Evolutionary conservation across 2,329 filamentous ascomycete genomes (phyloP), one percentile per base, ranked within the genome.

Genomic region (Cladorrhinum sp.): DNA sequence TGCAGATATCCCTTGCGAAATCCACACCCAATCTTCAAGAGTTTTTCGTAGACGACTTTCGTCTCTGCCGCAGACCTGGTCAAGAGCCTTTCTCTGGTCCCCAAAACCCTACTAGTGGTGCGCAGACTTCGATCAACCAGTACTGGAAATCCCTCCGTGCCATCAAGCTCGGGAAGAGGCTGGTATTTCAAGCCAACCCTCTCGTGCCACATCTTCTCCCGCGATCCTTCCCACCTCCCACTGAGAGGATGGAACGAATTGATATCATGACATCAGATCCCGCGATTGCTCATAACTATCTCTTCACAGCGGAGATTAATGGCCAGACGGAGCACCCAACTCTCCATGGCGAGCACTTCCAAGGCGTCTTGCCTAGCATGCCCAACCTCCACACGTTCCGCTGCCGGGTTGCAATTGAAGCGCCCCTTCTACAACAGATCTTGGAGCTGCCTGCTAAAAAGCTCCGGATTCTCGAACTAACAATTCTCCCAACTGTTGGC

Each of bases 331-430:
- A 23, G 13, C 27, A 27, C 16, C 20, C 52, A 8, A 4, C 50
- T 1, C 16, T 13, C 16, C 10, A 36, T 9, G 18, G 7, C 22
- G 6, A 13, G 18, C 24, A 8, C 50, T 49, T 4, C 12, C 48
- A 18, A 24, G 29, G 22, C 45, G 13, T 27, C 2, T 45, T n/a
- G 10, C 53, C 36, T 2, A 6, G 22, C 20, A 49, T 64, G 6
- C 58, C 63, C 18, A 51, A 60, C n/a, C 59, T 69, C 12, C 59
- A 65, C 32, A 53, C 62, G 20, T 69, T 69, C 32, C 64, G 66
- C 16, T 67, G 59, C 55, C 25, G 51, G 10, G 10, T 29, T 22
- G 16, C 48, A 8, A 18, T 64, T n/a, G 1, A 24, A 1, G 41
- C 51, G 20, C 2, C 13, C 9, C 25, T 58, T 22, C 59, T 69